Base-by-base conservation (phyloP, 2,329 filamentous ascomycete genomes). In the Claviceps citrina region DNA sequence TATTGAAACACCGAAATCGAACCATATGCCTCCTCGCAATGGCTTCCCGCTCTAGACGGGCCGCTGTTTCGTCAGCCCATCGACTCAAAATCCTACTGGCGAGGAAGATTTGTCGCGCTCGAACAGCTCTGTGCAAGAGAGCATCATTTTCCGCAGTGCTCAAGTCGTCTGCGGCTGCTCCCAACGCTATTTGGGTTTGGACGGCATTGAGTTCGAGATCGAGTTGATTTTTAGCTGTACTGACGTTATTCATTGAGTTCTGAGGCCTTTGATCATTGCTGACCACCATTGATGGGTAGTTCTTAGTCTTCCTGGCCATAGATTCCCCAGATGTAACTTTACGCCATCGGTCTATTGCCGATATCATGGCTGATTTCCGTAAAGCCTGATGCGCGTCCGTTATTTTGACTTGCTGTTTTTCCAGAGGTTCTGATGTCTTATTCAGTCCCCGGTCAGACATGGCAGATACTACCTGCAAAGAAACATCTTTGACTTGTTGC, bases 21-120 rank as follows among this genome's bases (percentile, higher is more conserved):
- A 91, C 61, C 44, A 87, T 75, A 53, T 84, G 81, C 45, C 75
- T 67, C 45, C 81, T 70, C 16, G 82, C 84, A 31, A 76, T 67
- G 4, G 71, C 73, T 4, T 81, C 84, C 31, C 74, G 71, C 45
- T 76, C 69, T 13, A 76, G 64, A 51, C 84, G 74, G 12, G 82
- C 75, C 5, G 67, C 69, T 9, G 81, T 70, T 38, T 70, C 65
- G 40, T 71, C 69, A 9, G 72, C 71, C 84, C 84, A 93, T 46
- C 59, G 58, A 42, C 56, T 61, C 43, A 56, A 60, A 15, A 53
- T 50, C 45, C 54, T 61, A 46, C 54, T 60, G 9, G 58, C 60
- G 6, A 84, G 64, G 48, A 76, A 80, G 9, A 81, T 59, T 51
- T 81, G 69, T 43, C 81, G 72, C 34, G 78, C 78, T 47, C 72